A percentile compares a stretch with the other conserved stretches of the same genome.
Evolutionary conservation across 257 asterid genomes (phyloP).

Genomic region (Fraxinus americana): DNA sequence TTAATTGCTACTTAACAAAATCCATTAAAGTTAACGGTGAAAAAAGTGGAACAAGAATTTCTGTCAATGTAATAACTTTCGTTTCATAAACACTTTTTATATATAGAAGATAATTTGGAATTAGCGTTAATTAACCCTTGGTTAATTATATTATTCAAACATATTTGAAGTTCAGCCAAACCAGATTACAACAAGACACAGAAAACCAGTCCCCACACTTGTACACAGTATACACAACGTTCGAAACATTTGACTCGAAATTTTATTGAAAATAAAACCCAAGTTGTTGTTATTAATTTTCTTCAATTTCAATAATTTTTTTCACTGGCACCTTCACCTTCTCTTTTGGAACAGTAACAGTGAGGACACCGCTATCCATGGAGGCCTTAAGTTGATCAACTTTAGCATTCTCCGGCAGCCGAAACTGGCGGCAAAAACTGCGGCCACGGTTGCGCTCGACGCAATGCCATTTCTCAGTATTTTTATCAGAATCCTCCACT

Average conservation of each 20-base stretch:
- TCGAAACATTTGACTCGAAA: not conserved
- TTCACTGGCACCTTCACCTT: constrained; percentile 5
- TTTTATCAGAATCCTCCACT: not conserved
- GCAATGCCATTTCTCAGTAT: constrained; percentile 13
- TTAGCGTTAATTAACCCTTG: too few relatives aligned
- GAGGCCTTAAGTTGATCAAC: constrained; percentile 12
- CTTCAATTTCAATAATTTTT: constrained; percentile 18
- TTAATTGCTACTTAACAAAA: too few relatives aligned
- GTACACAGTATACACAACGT: too few relatives aligned
- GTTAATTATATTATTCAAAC: not conserved
- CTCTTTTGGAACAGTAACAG: constrained; percentile 7
- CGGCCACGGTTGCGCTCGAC: constrained; percentile 21
- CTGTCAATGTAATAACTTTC: too few relatives aligned
- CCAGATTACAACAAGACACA: not conserved
- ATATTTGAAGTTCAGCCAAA: not conserved
- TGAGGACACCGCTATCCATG: constrained; percentile 17
- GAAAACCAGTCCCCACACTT: not conserved
- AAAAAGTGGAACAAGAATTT: too few relatives aligned
- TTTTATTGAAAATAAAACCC: not conserved
- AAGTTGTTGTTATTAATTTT: constrained; percentile 3
- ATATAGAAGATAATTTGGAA: too few relatives aligned
- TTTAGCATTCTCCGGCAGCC: constrained; percentile 19
- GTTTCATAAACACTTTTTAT: too few relatives aligned
- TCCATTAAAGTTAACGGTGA: too few relatives aligned
- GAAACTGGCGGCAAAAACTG: constrained; percentile 20